Base-by-base conservation (phyloP, 257 asterid species). In the Solanum etuberosum region DNA sequence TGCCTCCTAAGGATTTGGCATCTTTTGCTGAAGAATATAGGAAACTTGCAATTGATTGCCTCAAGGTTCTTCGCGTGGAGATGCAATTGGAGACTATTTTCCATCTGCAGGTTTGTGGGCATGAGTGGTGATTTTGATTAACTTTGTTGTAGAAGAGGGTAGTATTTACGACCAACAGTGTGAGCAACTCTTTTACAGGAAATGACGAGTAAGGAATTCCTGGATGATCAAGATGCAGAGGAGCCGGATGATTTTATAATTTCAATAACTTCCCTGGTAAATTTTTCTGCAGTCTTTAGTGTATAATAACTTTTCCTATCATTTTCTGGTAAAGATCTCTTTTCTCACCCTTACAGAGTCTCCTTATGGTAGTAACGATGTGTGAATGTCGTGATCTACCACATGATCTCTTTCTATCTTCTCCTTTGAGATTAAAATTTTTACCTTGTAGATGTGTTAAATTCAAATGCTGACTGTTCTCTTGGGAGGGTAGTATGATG, bases 191-290 rank as follows among this genome's bases (percentile, higher is more conserved):
- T 85, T 37, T 54, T 89, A 37, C 88, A 97, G 99, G 98, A 95
- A 90, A 96, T 97, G 98, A 91, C 96, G 20, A 97, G 92, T 90
- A 91, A 93, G 89, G 96, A 95, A 87, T 97, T 96, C 91, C 91
- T 94, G 95, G 99, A 96, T 80, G 99, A 96, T 92, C 97, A 95
- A 93, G 99, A 97, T 90, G 96, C 98, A 63, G 99, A 97, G 93
- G 99, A 97, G 93, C 99, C 99, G 43, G 99, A 97, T 91, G 99
- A 97, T 89, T 96, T 93, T 91, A 92, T 97, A 67, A 95, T 97
- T 89, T 95, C 99, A 54, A 89, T 97, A 88, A 94, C 98, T 71
- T 95, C 99, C 87, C 98, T 94, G 96, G 99, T 95, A 81, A 91
- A 92, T 87, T 20, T 85, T 84, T 84, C 31, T 48, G n/a, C 29